Conservation (phyloP, 257 asterid genomes). For the Lycium barbarum region DNA sequence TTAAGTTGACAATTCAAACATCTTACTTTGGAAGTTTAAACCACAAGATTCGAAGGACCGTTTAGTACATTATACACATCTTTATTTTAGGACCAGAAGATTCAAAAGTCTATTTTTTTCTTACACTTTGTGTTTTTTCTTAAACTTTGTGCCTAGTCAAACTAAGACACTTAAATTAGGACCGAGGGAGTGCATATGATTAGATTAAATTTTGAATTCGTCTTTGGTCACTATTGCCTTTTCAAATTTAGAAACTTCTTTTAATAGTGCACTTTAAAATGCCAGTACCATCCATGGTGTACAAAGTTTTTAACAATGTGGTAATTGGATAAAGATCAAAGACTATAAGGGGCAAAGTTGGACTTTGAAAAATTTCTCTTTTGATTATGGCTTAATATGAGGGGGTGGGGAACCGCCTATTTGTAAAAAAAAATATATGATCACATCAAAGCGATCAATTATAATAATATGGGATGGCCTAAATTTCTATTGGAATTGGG, state of each 20-base stretch:
- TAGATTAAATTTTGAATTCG: neutral
- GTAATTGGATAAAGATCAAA: neutral
- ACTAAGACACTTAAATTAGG: too few relatives aligned
- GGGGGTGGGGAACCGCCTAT: conserved; percentile 38
- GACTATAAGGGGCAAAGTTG: conserved; percentile 25
- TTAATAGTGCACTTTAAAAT: neutral
- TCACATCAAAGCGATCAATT: conserved; percentile 42
- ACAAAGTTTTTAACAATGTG: neutral
- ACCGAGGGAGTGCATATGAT: too few relatives aligned
- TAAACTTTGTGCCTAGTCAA: too few relatives aligned
- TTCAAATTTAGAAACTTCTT: neutral
- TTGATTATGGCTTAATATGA: conserved; percentile 3
- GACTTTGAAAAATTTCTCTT: neutral
- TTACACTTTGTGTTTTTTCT: too few relatives aligned
- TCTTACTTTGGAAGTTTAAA: too few relatives aligned
- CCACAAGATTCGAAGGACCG: too few relatives aligned
- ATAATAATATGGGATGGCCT: conserved; percentile 37
- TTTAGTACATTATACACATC: too few relatives aligned
- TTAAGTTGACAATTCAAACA: too few relatives aligned
- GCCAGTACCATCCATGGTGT: conserved; percentile 33
- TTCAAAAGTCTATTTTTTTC: too few relatives aligned
- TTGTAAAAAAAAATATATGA: conserved; percentile 39
- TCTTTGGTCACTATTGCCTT: neutral
- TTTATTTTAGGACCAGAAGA: too few relatives aligned
- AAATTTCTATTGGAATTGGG: conserved; percentile 25